These are phyloP conservation scores for Reticulascus tulasneorum DNA, from an alignment of 2,329 filamentous ascomycete species.

Conservation along the genomic window DNA sequence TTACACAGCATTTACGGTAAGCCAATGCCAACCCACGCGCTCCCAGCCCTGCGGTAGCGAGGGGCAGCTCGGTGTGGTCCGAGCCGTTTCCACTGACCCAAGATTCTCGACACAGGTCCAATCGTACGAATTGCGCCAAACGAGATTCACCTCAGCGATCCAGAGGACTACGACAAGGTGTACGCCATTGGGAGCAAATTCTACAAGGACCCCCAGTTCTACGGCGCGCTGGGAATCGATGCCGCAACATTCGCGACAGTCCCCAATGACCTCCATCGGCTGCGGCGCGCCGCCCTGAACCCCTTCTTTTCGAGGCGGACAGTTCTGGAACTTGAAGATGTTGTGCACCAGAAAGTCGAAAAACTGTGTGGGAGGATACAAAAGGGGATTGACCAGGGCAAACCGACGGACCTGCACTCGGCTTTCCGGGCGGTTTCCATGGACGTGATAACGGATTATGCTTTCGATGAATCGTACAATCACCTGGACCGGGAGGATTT, in stretches of 20 bases:
- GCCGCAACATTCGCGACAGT: constrained; percentile 25
- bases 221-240: constrained; percentile 14
- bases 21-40: too few species aligned
- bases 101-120: constrained; percentile 23
- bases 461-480: constrained; percentile 24
- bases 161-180: constrained; percentile 22
- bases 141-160: constrained; percentile 25
- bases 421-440: constrained; percentile 24
- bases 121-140: constrained; percentile 27
- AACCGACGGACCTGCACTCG: constrained; percentile 14
- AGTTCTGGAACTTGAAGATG: constrained; percentile 29
- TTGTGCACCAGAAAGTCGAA: constrained; percentile 26
- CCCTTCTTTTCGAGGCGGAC: constrained; percentile 38
- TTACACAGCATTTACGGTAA: too few species aligned
- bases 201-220: constrained; percentile 15
- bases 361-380: constrained; percentile 22
- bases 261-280: constrained; percentile 34
- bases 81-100: too few species aligned
- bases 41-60: too few species aligned
- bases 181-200: constrained; percentile 17
- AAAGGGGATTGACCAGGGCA: constrained; percentile 19
- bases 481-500: constrained; percentile 27
- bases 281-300: constrained; percentile 34
- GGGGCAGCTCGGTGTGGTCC: too few species aligned
- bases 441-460: constrained; percentile 32